Percentiles rank a stretch among this genome's conserved stretches.
These are phyloP conservation scores for Zygosaccharomyces sapae DNA, from an alignment of 1,139 yeast species.

Conservation along the genomic window DNA sequence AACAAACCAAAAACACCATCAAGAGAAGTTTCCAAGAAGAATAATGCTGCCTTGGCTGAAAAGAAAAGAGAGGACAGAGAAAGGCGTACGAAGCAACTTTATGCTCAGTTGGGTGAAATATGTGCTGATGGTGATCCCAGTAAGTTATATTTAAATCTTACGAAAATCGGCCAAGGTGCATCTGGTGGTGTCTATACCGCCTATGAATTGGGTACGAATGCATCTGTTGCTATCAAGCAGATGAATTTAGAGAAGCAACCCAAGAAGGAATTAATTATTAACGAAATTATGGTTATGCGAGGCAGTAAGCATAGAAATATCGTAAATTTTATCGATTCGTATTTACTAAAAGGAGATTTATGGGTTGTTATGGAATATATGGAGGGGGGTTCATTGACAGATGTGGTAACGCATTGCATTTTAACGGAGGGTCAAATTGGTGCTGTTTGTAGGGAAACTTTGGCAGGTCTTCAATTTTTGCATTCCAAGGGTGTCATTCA, in stretches of 20 bases:
- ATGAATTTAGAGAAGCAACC: conserved; percentile 94
- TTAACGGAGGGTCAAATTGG: conserved; percentile 98
- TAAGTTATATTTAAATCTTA: conserved; percentile 57
- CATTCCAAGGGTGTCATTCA: conserved; percentile 95
- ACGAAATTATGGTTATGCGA: conserved; percentile 91
- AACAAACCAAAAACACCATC: conserved; percentile 12
- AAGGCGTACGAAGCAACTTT: conserved; percentile 62
- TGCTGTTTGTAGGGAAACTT: conserved; percentile 88
- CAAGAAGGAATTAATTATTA: conserved; percentile 87
- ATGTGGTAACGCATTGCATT: conserved; percentile 89
- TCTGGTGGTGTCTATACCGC: conserved; percentile 97
- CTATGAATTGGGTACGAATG: conserved; percentile 55
- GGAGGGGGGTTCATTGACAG: conserved; percentile 97
- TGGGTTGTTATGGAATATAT: conserved; percentile 99
- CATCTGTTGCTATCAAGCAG: conserved; percentile 88
- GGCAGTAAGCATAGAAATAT: conserved; percentile 87
- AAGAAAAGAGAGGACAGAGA: conserved; percentile 69
- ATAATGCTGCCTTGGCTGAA: conserved; percentile 25
- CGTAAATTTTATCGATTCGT: conserved; percentile 87
- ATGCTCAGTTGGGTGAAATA: conserved; percentile 65
- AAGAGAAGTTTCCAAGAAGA: conserved; percentile 18
- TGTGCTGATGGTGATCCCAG: conserved; percentile 91
- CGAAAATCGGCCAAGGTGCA: conserved; percentile 96
- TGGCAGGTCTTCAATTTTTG: conserved; percentile 77
- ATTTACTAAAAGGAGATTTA: conserved; percentile 63